Percentiles rank a stretch among this genome's conserved stretches.
phyloP scores from a whole-genome alignment of 495 filamentous ascomycete species.

The Endocarpon pusillum region DNA sequence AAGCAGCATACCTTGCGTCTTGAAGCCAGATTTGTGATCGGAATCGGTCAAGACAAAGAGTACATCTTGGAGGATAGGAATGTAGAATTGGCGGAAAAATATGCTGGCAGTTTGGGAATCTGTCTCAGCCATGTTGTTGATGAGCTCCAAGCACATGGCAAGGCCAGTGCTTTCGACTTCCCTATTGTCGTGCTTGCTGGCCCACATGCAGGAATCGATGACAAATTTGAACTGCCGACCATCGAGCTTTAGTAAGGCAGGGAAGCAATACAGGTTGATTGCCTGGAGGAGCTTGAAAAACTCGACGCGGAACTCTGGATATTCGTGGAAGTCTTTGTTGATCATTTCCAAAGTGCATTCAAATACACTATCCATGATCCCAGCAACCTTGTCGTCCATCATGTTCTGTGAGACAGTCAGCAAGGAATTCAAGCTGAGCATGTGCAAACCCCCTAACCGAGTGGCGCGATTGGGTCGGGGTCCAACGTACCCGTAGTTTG shows the following conservation, averaged over 20 bases:
- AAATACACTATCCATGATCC: constrained; percentile 97
- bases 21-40: constrained; percentile 97
- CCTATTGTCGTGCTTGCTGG: constrained; percentile 97
- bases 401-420: constrained; percentile 39
- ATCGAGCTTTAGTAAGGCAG: constrained; percentile 81
- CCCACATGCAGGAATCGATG: constrained; percentile 99
- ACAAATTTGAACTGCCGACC: constrained; percentile 96
- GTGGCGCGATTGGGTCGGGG: constrained; percentile 23
- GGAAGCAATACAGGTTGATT: constrained; percentile 95
- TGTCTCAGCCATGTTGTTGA: constrained; percentile 92
- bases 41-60: constrained; percentile 97
- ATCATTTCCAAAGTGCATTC: constrained; percentile 99
- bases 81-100: constrained; percentile 96
- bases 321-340: constrained; percentile 99
- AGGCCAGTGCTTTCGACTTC: constrained; percentile 96
- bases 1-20: constrained; percentile 82
- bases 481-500: constrained; percentile 75
- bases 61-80: constrained; percentile 88
- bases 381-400: constrained; percentile 95
- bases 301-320: constrained; percentile 92
- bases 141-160: constrained; percentile 95
- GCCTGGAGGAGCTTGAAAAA: constrained; percentile 94
- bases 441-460: constrained; percentile 15
- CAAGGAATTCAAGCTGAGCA: constrained; percentile 3
- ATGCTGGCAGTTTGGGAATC: constrained; percentile 69